Evolutionary conservation across 441 rosid species (phyloP), one percentile per base, ranked within the genome.

Genomic region (Erodium texanum): DNA sequence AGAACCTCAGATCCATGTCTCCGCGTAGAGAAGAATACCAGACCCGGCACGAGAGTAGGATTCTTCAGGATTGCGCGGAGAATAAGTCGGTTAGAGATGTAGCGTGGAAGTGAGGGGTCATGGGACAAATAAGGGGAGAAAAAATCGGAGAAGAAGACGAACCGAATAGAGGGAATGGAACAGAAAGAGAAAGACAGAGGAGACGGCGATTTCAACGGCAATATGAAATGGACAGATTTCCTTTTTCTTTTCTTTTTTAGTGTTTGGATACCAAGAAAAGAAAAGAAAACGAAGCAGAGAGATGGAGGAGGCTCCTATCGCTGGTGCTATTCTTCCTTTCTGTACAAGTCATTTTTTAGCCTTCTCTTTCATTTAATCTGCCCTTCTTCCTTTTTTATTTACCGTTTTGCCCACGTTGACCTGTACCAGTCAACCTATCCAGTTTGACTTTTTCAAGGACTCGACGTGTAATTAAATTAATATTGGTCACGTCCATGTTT

Each of bases 1-100:
- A 54, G 22, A 54, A 54, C 61, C 20, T 54, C 61, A 54, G 61
- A 54, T 54, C 61, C 61, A 54, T 54, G 7, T 8, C 61, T 34
- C 38, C 38, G 38, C 38, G 38, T 5, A 1, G 6, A 34, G 38
- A 34, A 34, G 38, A 34, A 34, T 34, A 34, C 38, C 38, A 34
- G 38, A 34, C 38, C 38, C 38, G 38, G 22, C 20, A 1, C 20
- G 59, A 52, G 20, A 19, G 18, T 52, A 2, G 22, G 22, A 52
- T 18, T 52, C 59, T 52, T 52, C 58, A 16, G 23, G 23, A 5
- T 54, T 19, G 16, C 23, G 23, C 61, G 61, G 23, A 5, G 61
- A 8, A 5, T 23, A 18, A 6, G 61, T 16, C 19, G 7, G 15
- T 3, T 2, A 50, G 19, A 14, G 56, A n/a, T n/a, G n/a, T n/a